Base-by-base conservation (phyloP, 176 grass and related monocot species). In the Cenchrus fungigraminus region DNA sequence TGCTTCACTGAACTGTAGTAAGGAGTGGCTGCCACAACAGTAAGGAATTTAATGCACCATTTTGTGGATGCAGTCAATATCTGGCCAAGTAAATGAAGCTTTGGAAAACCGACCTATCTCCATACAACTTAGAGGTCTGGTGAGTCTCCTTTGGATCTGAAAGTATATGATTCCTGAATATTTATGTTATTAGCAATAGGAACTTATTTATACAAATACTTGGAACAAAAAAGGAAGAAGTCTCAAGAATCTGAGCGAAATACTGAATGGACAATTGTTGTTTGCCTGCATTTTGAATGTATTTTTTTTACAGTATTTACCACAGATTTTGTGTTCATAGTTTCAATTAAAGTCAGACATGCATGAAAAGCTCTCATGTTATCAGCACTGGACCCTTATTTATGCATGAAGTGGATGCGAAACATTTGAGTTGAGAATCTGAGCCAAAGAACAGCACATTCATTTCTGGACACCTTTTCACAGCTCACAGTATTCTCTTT, bases 51-150 rank as follows among this genome's bases (percentile, higher is more conserved):
- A 46, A 79, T 57, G 34, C 43, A 56, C 6, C 77, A 32, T 75
- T 65, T 90, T 75, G 63, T 65, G 9, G 66, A 87, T 87, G 81
- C 88, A 98, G 91, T 88, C 74, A 79, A 52, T 98, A 89, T 95
- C 93, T 81, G 86, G 91, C 74, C 75, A 95, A 86, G 88, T 98
- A 86, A 86, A 78, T 58, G 91, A 89, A 81, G 93, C 93, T 83
- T 86, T 98, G 91, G 88, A 92, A 82, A 94, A 95, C 31, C 86
- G 71, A 84, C 97, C 93, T 90, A 88, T 94, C 58, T 90, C 90
- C 15, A 91, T 98, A 86, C 77, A 75, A 62, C 93, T 98, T 66
- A 90, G 44, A 83, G 97, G 93, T 12, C 80, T 98, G 86, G 97
- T 95, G 67, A 91, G 91, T 90, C 78, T 52, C 54, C 5, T 83